Evolutionary conservation across 495 filamentous ascomycete genomes (phyloP).

Genomic region (Neurospora pannonica): DNA sequence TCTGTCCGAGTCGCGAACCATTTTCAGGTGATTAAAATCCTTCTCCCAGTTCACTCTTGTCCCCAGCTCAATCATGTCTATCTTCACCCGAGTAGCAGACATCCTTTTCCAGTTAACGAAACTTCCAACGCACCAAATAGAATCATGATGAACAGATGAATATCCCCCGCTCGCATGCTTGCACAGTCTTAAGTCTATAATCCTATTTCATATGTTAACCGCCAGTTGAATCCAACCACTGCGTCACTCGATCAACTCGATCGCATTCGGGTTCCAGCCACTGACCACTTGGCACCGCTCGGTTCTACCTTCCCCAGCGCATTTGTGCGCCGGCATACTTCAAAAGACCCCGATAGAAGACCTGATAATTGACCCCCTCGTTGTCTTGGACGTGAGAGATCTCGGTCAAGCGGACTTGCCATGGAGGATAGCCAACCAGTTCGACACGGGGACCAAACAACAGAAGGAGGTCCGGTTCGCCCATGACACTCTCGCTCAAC

Average conservation of each 20-base stretch:
- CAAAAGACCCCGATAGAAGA: slow-evolving; percentile 76
- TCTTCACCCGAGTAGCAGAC: background rate
- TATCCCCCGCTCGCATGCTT: background rate
- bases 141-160: background rate
- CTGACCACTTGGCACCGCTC: background rate
- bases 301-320: slow-evolving; percentile 65
- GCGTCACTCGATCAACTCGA: background rate
- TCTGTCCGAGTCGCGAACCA: background rate
- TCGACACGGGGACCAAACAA: slow-evolving; percentile 74
- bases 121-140: background rate
- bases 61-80: background rate
- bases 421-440: slow-evolving; percentile 88
- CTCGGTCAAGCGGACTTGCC: slow-evolving; percentile 91
- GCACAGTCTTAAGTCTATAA: background rate
- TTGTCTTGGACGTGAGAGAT: slow-evolving; percentile 73
- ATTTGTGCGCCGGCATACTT: slow-evolving; percentile 82
- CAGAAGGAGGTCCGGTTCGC: slow-evolving; percentile 81
- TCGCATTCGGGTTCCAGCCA: background rate
- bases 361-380: slow-evolving; percentile 79
- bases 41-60: background rate
- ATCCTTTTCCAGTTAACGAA: background rate
- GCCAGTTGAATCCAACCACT: background rate
- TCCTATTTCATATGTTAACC: background rate
- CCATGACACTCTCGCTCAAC: slow-evolving; percentile 57
- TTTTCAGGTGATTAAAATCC: background rate